These are phyloP conservation scores for Delphinella strobiligena DNA, from an alignment of 2,329 filamentous ascomycete species.

Conservation along the genomic window DNA sequence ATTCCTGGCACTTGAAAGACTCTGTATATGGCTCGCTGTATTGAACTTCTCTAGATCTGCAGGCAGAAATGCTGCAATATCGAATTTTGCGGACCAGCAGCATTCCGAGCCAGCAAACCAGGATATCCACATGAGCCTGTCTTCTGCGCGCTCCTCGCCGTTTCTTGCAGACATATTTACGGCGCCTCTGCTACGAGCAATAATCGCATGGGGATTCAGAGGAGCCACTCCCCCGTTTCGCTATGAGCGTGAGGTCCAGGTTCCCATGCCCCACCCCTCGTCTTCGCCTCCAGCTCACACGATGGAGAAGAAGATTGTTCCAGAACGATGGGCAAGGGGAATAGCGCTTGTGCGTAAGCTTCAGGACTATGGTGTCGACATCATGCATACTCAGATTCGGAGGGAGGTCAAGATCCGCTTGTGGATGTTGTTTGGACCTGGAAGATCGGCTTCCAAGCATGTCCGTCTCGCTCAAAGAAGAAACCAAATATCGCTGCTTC, in stretches of 20 bases:
- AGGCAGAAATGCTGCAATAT: too few species aligned
- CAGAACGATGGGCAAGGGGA: conserved; percentile 18
- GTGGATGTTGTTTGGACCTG: conserved; percentile 24
- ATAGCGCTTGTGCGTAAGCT: conserved; percentile 17
- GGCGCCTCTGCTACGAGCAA: conserved; percentile 15
- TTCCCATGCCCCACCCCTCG: too few species aligned
- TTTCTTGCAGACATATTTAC: conserved; percentile 13
- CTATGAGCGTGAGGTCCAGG: not conserved
- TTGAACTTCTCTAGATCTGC: conserved; percentile 5
- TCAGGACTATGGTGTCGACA: conserved; percentile 13
- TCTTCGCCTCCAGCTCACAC: too few species aligned
- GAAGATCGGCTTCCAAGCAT: conserved; percentile 4
- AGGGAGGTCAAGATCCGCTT: conserved; percentile 18
- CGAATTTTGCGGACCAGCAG: too few species aligned
- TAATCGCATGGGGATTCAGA: conserved; percentile 23
- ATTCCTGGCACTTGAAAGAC: conserved; percentile 38
- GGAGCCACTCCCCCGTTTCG: conserved; percentile 7
- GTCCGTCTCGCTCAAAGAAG: not conserved
- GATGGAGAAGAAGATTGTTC: too few species aligned
- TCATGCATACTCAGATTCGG: conserved; percentile 12
- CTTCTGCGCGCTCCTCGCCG: too few species aligned
- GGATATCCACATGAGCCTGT: too few species aligned
- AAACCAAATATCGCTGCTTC: conserved; percentile 15
- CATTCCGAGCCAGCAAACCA: too few species aligned
- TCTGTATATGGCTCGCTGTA: conserved; percentile 39